Evolutionary conservation across 148 eudicot species (phyloP), one percentile per base, ranked within the genome.

Genomic region (Agrostemma githago): DNA sequence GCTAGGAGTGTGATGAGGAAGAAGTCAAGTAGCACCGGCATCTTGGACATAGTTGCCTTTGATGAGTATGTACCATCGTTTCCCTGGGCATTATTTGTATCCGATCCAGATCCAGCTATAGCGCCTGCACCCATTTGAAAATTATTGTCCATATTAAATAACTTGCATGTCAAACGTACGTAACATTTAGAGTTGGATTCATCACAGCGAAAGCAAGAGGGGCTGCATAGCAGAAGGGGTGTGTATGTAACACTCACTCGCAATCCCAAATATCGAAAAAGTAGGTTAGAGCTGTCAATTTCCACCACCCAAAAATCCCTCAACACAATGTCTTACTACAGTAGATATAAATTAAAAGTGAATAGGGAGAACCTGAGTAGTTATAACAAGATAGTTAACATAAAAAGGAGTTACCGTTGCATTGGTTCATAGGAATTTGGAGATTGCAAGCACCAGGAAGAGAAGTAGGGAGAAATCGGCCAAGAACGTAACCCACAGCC

Each of bases 361-460:
- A 14, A 51, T 3, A 51, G 14, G 56, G 9, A 51, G 11, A 9
- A 8, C 14, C 9, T 51, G 14, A 51, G 2, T 51, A 14, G 9
- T 51, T 14, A 8, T 41, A 16, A 54, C 37, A 2, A 41, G 72
- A 12, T 6, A 71, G n/a, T 11, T 10, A 44, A 60, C 21, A 42
- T 11, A 0, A 43, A 40, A 6, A 14, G 19, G 38, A 43, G 60
- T 53, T 70, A 79, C 78, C 82, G n/a, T 43, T 46, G 21, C 82
- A 79, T 20, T 70, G 65, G 26, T 37, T 53, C 48, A 63, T 37
- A 5, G 78, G 64, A 54, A 60, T 17, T 40, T 74, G 12, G 42
- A 74, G 54, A 15, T 74, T 62, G 19, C 82, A 79, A 0, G 78
- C 74, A 40, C 71, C 60, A 34, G 78, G 78, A 44, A 79, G 78